These are phyloP conservation scores for Entomortierella parvispora DNA, from an alignment of 192 early-diverging fungal species.

Conservation along the genomic window DNA sequence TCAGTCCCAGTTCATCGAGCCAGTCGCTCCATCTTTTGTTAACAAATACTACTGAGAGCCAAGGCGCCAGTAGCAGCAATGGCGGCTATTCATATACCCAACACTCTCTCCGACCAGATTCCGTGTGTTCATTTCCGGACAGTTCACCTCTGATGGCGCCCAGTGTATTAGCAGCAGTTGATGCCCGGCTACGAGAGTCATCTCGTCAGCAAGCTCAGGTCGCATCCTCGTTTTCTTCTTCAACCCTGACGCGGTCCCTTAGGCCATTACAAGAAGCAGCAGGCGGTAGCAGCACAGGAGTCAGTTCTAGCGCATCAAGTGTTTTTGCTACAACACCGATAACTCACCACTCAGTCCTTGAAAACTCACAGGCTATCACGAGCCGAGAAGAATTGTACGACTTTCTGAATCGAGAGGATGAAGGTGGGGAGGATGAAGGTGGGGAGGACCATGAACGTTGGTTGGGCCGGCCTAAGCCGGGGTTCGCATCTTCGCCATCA, in stretches of 20 bases:
- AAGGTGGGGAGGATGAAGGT: slow-evolving; percentile 9
- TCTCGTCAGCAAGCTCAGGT: slow-evolving; percentile 5
- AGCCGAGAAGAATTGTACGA: slow-evolving; percentile 37
- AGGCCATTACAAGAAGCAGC: slow-evolving; percentile 1
- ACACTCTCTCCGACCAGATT: slow-evolving; percentile 30
- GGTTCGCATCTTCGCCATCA: slow-evolving; percentile 4
- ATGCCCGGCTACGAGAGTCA: slow-evolving; percentile 23
- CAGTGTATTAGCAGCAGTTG: slow-evolving; percentile 35
- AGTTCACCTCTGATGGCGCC: slow-evolving; percentile 40
- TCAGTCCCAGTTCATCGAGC: too few relatives aligned
- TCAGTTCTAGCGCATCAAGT: slow-evolving; percentile 5
- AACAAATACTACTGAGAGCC: neutral
- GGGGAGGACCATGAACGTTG: neutral
- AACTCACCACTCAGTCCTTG: slow-evolving; percentile 21
- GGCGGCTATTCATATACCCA: neutral
- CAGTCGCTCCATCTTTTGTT: too few relatives aligned
- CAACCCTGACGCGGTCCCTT: neutral
- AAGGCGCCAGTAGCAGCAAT: neutral
- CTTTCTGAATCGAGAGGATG: slow-evolving; percentile 30
- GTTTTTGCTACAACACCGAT: neutral
- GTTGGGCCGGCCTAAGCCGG: slow-evolving; percentile 8
- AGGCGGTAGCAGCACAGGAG: neutral
- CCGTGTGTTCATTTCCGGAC: slow-evolving; percentile 23
- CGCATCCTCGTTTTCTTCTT: neutral
- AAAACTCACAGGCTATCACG: slow-evolving; percentile 9